Percentiles rank a stretch among this genome's conserved stretches.
Conservation (phyloP, 306 rosid species). For the Cicer judaicum region DNA sequence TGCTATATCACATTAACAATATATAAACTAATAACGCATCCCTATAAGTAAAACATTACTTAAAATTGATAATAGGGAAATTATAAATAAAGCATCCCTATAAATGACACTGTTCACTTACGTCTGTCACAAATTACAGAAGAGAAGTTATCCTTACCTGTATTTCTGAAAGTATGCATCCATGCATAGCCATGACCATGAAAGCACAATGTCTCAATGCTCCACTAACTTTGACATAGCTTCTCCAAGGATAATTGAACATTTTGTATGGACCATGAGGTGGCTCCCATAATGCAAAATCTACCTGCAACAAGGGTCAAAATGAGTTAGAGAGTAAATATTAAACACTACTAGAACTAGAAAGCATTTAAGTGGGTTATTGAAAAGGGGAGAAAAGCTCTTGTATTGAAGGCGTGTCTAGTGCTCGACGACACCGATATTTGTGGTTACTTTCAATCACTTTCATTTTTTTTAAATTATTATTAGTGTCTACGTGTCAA, state of each 20-base stretch:
- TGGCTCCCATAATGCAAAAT: constrained; percentile 82
- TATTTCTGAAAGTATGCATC: constrained; percentile 82
- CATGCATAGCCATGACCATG: constrained; percentile 89
- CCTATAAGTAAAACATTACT: no score
- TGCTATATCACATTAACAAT: background rate
- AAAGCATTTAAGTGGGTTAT: constrained; percentile 13
- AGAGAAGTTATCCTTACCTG: constrained; percentile 55
- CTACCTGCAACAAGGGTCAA: constrained; percentile 54
- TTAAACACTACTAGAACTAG: background rate
- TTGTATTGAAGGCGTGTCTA: no score
- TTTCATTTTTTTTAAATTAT: no score
- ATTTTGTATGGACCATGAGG: constrained; percentile 76
- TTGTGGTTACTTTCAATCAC: no score
- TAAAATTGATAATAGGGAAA: background rate
- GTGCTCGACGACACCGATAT: no score
- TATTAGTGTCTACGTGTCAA: no score
- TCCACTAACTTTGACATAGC: constrained; percentile 67
- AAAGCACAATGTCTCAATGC: constrained; percentile 83
- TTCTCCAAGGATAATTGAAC: constrained; percentile 74
- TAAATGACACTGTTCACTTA: no score
- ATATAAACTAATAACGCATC: background rate
- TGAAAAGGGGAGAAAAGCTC: background rate
- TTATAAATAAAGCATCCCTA: no score
- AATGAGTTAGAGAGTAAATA: background rate
- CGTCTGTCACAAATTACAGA: background rate